Percentiles rank a stretch among this genome's conserved stretches.
Evolutionary conservation across 2,329 filamentous ascomycete species (phyloP).

Genomic region (Cordyceps cateniannulata): DNA sequence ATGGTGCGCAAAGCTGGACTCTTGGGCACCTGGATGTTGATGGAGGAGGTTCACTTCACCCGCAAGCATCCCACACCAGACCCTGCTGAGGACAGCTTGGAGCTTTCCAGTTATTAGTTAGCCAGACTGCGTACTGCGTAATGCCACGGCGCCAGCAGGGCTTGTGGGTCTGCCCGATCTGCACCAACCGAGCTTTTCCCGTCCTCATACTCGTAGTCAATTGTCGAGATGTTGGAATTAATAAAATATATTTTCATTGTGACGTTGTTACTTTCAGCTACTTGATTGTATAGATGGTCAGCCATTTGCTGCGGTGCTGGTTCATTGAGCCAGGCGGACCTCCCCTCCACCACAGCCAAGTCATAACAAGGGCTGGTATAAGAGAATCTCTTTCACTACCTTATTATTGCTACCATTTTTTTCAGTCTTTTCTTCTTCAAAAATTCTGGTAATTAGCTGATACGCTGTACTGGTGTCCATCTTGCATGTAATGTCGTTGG

Average conservation of each 20-base stretch:
- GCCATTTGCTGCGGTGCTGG: not conserved
- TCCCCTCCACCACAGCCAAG: not conserved
- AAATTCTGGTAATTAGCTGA: too few species aligned
- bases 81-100: conserved; percentile 37
- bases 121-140: conserved; percentile 9
- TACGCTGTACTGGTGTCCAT: too few species aligned
- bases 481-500: too few species aligned
- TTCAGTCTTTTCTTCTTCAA: too few species aligned
- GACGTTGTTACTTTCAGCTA: not conserved
- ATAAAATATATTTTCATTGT: too few species aligned
- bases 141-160: conserved; percentile 14
- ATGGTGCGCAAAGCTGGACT: conserved; percentile 30
- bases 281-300: not conserved
- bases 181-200: conserved; percentile 13
- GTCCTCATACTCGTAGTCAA: not conserved
- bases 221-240: not conserved
- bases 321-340: too few species aligned
- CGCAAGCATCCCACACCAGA: conserved; percentile 10
- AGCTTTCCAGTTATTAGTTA: conserved; percentile 34
- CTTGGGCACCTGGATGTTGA: conserved; percentile 24
- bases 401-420: too few species aligned
- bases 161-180: conserved; percentile 18
- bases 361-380: too few species aligned
- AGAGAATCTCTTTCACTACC: too few species aligned
- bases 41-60: conserved; percentile 20